Base-by-base conservation (phyloP, 1,139 yeast genomes). In the Hyphopichia pseudoburtonii region DNA sequence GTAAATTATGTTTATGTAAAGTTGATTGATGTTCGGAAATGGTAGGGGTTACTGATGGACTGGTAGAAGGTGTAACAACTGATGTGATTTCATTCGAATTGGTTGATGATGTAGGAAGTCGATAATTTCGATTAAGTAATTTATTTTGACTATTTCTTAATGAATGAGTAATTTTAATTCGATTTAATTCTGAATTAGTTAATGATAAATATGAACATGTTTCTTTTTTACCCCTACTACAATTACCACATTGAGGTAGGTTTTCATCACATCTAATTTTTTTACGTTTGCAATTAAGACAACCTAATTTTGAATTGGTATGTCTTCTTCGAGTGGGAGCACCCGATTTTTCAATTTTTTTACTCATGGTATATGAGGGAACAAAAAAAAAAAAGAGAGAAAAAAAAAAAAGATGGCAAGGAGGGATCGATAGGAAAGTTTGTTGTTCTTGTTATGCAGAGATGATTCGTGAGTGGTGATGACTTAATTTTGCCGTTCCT, bases 211-310 rank as follows among this genome's bases (percentile, higher is more conserved):
- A 70, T 1, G 70, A 60, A 46, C 76, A 70, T 5, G 48, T 45
- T 9, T 50, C 54, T 17, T 56, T 52, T 33, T 58, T 57, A 33
- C 66, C 61, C 35, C 60, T 60, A 10, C 52, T 41, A 48, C 78
- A 72, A 43, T 70, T 70, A 14, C 48, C 49, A 54, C 77, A 72
- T 33, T 53, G 53, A 2, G 78, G 78, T 15, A 64, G 48, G 18
- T 56, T 60, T 48, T 73, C 78, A 44, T 72, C 75, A 51, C 78
- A 73, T 40, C 76, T 63, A 28, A 72, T 67, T 46, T 71, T 67
- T 43, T 73, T 62, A 33, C 62, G 52, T 45, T 71, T 72, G 52
- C 78, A 73, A 37, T 64, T 65, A 11, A 47, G 41, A 47, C 78
- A 73, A 2, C 78, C 78, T 33, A 58, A 46, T 43, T 64, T 68